Evolutionary conservation across 257 asterid genomes (phyloP), one percentile per base, ranked within the genome.

Genomic region (Solanum verrucosum): DNA sequence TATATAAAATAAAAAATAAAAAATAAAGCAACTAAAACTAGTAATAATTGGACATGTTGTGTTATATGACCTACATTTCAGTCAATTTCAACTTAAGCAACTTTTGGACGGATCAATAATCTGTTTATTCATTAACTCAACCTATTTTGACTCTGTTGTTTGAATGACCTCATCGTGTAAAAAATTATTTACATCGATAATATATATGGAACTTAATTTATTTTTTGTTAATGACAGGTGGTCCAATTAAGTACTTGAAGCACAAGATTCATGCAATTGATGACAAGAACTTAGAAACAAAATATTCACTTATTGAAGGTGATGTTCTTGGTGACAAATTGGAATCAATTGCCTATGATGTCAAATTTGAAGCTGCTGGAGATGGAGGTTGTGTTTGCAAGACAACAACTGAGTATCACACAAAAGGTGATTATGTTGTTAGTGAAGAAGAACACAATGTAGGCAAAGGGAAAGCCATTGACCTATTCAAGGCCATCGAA

Each of bases 401-500:
- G 88, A 90, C 42, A 68, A 88, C 67, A 14, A 87, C 88, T 88
- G 59, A 35, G n/a, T 91, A 86, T 60, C 56, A 91, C 87, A 87
- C 93, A 12, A 90, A 91, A 60, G 93, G 88, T 11, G 93, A 88
- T 5, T 42, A 18, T 34, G 67, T 88, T 86, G 35, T 93, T 1
- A 38, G 33, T 1, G 93, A 88, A 33, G 93, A 92, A 20, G 86
- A 92, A 31, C 90, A 90, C 7, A 89, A 89, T 87, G 87, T 65
- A 40, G 93, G 91, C 10, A 89, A 92, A 87, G 91, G 89, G 2
- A 88, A 68, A 73, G 83, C 88, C 21, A 20, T 13, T 29, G 88
- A 27, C 7, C 78, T 93, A 79, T 87, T 90, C 89, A 89, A 91
- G 88, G 91, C 90, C 13, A 83, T 89, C 27, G 94, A 93, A 73